Percentiles rank a stretch among this genome's conserved stretches.
These are phyloP conservation scores for Ceratocystiopsis sp. DNA, from an alignment of 2,329 filamentous ascomycete genomes.

Conservation along the genomic window DNA sequence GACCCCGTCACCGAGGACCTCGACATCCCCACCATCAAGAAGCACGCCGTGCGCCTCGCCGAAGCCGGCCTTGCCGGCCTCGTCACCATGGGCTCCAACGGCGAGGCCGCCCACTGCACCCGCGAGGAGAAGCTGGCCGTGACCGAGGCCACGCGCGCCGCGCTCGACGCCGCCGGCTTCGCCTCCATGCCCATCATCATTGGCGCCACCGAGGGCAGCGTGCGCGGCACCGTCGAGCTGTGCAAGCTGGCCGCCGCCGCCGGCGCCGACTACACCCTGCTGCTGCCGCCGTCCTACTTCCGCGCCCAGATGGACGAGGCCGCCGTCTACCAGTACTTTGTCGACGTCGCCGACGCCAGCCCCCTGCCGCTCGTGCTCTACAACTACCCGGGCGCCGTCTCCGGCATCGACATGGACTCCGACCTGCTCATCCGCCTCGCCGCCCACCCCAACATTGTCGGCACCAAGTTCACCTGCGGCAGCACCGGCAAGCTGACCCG, in stretches of 20 bases:
- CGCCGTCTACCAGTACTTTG: constrained; percentile 39
- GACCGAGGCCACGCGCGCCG: constrained; percentile 62
- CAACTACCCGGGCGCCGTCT: constrained; percentile 79
- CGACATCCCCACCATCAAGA: constrained; percentile 63
- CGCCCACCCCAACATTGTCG: constrained; percentile 66
- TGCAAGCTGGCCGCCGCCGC: constrained; percentile 47
- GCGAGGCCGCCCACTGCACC: constrained; percentile 73
- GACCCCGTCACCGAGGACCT: constrained; percentile 68
- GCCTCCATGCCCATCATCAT: constrained; percentile 61
- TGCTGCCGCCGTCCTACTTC: constrained; percentile 75
- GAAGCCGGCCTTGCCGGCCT: constrained; percentile 64
- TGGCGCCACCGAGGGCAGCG: constrained; percentile 66
- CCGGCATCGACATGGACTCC: constrained; percentile 79
- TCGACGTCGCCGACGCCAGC: constrained; percentile 55
- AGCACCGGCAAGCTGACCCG: constrained; percentile 81
- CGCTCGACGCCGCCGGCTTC: constrained; percentile 68
- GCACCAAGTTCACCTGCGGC: constrained; percentile 83
- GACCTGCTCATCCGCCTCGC: constrained; percentile 69
- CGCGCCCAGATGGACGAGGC: constrained; percentile 58
- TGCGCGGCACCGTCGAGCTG: constrained; percentile 62
- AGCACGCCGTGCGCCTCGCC: constrained; percentile 62
- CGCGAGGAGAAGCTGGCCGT: constrained; percentile 60
- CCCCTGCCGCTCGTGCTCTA: constrained; percentile 70
- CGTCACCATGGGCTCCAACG: constrained; percentile 80
- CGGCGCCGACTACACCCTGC: constrained; percentile 64